Evolutionary conservation across 768 basidiomycete species (phyloP).

Genomic region (Trametopsis cervina): DNA sequence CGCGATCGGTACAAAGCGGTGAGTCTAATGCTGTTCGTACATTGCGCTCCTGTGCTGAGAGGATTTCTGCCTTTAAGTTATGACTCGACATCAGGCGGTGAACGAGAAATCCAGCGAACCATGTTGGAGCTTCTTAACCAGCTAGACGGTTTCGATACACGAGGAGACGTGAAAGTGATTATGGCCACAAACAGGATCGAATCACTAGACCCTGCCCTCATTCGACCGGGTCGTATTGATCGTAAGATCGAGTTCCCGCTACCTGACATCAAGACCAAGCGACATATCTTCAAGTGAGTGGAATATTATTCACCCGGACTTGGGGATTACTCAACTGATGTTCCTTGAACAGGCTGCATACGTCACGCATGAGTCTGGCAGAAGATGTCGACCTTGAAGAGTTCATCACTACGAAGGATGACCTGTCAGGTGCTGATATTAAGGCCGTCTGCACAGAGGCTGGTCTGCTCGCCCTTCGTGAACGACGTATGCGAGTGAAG

Average conservation of each 20-base stretch:
- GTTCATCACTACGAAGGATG: conserved; percentile 92
- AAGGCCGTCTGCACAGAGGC: conserved; percentile 99
- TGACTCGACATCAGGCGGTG: conserved; percentile 97
- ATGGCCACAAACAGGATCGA: conserved; percentile 99
- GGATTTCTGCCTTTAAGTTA: conserved; percentile 46
- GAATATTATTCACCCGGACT: too few relatives aligned
- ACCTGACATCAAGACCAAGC: conserved; percentile 97
- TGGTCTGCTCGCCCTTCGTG: conserved; percentile 89
- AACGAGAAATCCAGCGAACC: conserved; percentile 98
- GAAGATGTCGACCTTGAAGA: conserved; percentile 93
- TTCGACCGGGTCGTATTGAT: conserved; percentile 97
- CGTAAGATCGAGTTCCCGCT: conserved; percentile 98
- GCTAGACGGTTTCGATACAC: conserved; percentile 97
- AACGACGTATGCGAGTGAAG: conserved; percentile 90
- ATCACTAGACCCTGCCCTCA: conserved; percentile 93
- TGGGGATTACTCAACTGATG: conserved; percentile 8
- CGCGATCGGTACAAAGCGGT: conserved; percentile 97
- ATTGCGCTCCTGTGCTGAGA: neutral
- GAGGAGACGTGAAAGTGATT: conserved; percentile 99
- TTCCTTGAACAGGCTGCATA: conserved; percentile 59
- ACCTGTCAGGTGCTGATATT: conserved; percentile 95
- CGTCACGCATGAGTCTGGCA: conserved; percentile 86
- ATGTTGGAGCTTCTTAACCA: conserved; percentile 99
- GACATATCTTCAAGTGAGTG: conserved; percentile 89
- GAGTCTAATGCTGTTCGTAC: conserved; percentile 17